Percentiles rank a stretch among this genome's conserved stretches.
Evolutionary conservation across 1,139 yeast species (phyloP).

Genomic region (Geotrichum australiense): DNA sequence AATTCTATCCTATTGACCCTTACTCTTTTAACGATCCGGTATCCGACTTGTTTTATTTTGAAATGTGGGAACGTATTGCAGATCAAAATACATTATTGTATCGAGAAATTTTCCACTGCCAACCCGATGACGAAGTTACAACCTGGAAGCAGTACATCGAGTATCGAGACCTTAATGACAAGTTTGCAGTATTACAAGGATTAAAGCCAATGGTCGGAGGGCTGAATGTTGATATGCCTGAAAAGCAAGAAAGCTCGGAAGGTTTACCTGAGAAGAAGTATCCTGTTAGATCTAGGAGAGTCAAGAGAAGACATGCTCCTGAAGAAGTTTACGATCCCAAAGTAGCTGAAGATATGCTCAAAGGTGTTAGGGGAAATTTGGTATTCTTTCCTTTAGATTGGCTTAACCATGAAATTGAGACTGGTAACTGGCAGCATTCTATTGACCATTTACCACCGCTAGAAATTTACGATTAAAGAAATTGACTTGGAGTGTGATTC

Average conservation of each 20-base stretch:
- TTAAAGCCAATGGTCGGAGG: conserved; percentile 11
- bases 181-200: conserved; percentile 34
- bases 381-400: conserved; percentile 89
- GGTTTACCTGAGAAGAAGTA: background rate
- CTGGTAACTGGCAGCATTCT: conserved; percentile 89
- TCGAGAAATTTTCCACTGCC: conserved; percentile 83
- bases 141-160: conserved; percentile 88
- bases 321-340: conserved; percentile 62
- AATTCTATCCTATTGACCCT: conserved; percentile 61
- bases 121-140: conserved; percentile 83
- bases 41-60: conserved; percentile 69
- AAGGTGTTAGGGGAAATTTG: conserved; percentile 78
- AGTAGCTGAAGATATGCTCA: conserved; percentile 67
- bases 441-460: conserved; percentile 93
- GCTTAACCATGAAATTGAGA: conserved; percentile 76
- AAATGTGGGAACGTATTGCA: conserved; percentile 83
- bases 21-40: conserved; percentile 84
- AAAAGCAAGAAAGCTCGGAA: background rate
- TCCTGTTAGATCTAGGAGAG: conserved; percentile 10
- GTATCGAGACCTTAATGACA: conserved; percentile 38
- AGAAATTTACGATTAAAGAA: conserved; percentile 70
- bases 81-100: conserved; percentile 74
- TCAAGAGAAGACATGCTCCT: conserved; percentile 13
- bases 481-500: no score
- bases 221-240: conserved; percentile 17